Evolutionary conservation across 1,139 yeast genomes (phyloP), one percentile per base, ranked within the genome.

Genomic region (Geotrichum australiense): DNA sequence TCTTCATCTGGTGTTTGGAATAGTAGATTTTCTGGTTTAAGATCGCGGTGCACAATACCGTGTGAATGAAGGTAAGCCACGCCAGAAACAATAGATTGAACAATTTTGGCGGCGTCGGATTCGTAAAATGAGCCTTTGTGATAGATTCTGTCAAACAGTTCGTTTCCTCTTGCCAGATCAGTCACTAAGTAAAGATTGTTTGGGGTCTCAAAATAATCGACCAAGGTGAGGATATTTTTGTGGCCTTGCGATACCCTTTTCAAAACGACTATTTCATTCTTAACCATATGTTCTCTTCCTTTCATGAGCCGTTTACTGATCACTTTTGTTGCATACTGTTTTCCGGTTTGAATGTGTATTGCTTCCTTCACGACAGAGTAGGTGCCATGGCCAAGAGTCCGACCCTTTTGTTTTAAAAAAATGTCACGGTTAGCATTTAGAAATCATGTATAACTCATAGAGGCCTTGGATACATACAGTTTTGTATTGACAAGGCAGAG

Each of bases 1-100:
- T 71, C 65, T 37, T 61, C 64, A 36, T 61, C 67, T 18, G 61
- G 53, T 5, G 68, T 61, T 25, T 61, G 58, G 47, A 89, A 69
- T 45, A 91, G 65, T 41, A 91, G 75, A 55, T 91, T 91, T 58
- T 91, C 98, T 0, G 97, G 96, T 61, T 91, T 91, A 50, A 91
- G 69, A 62, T 91, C 98, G 41, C 97, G 72, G 61, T 91, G 98
- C 11, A 86, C 93, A 43, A 89, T 76, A 36, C 86, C 84, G 51
- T 80, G 76, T 8, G 71, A 66, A 59, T 89, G 97, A 51, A 89
- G 69, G 54, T 84, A 84, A 29, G 71, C 70, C 32, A 89, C 70
- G 3, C 71, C 72, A 2, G 61, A 66, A 2, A 67, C 64, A 30
- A 74, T 61, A 43, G 73, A 74, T 45, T 67, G 65, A 50, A 75